Evolutionary conservation across 2,329 filamentous ascomycete species (phyloP).

Genomic region (Sarocladium brachiariae): DNA sequence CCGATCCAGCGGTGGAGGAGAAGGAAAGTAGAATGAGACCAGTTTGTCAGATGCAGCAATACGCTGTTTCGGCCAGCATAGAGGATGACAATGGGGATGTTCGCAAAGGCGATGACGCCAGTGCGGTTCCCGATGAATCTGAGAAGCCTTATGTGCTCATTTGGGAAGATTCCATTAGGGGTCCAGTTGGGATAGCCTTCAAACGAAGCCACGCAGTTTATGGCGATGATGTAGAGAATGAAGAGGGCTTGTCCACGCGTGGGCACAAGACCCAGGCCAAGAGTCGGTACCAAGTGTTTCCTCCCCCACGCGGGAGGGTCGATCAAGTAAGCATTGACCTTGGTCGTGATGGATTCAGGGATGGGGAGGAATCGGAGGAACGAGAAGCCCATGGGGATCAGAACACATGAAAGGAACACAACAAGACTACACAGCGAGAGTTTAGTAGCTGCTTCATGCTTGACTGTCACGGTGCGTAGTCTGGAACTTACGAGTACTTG

Average conservation of each 20-base stretch:
- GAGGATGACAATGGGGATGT: conserved; percentile 31
- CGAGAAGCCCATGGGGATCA: conserved; percentile 17
- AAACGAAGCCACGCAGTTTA: conserved; percentile 28
- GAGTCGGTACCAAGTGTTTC: conserved; percentile 12
- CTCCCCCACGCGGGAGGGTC: conserved; percentile 14
- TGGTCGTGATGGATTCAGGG: conserved; percentile 3
- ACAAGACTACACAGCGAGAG: neutral
- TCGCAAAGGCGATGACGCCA: conserved; percentile 30
- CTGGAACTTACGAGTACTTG: no score
- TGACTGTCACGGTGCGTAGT: no score
- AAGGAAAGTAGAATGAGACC: conserved; percentile 38
- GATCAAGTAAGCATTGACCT: conserved; percentile 14
- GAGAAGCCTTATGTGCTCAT: neutral
- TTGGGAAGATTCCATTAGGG: conserved; percentile 16
- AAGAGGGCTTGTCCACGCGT: conserved; percentile 32
- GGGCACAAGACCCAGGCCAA: conserved; percentile 19
- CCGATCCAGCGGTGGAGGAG: conserved; percentile 42
- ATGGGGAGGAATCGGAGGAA: conserved; percentile 22
- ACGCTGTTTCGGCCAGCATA: conserved; percentile 37
- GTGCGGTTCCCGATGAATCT: conserved; percentile 23
- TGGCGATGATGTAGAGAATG: conserved; percentile 25
- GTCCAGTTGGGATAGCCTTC: conserved; percentile 19
- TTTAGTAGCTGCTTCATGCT: neutral
- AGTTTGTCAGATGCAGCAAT: conserved; percentile 37
- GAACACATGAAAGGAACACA: conserved; percentile 4